A percentile compares a stretch with the other conserved stretches of the same genome.
These are phyloP conservation scores for Termitomyces sp. DNA, from an alignment of 768 basidiomycete species.

Conservation along the genomic window DNA sequence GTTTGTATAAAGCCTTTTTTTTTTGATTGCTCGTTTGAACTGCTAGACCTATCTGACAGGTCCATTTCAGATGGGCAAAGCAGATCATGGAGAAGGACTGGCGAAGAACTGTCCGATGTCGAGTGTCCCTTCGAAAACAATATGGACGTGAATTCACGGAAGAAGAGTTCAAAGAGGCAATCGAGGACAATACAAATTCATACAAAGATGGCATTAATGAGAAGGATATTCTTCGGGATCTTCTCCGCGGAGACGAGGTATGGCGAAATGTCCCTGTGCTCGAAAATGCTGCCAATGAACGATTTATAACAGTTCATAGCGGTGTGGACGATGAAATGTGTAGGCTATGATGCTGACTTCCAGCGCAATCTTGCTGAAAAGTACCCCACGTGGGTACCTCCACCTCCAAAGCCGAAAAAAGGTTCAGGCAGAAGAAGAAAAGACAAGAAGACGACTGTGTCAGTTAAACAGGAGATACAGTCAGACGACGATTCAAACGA, in stretches of 20 bases:
- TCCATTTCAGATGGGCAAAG: conserved; percentile 19
- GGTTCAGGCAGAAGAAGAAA: not conserved
- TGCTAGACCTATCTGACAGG: not conserved
- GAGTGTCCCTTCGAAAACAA: conserved; percentile 22
- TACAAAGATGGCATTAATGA: conserved; percentile 13
- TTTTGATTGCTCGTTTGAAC: not conserved
- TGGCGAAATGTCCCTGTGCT: not conserved
- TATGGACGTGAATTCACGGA: conserved; percentile 20
- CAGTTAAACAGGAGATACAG: no score
- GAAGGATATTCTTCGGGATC: conserved; percentile 23
- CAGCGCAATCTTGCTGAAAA: conserved; percentile 26
- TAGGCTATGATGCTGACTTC: conserved; percentile 33
- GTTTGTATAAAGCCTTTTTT: not conserved
- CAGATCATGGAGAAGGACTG: conserved; percentile 20
- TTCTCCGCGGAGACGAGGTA: conserved; percentile 27
- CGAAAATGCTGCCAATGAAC: not conserved
- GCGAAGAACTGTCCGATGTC: conserved; percentile 21
- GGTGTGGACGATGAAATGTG: conserved; percentile 36
- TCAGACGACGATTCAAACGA: not conserved
- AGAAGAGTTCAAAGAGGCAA: conserved; percentile 17
- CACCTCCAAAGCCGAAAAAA: not conserved
- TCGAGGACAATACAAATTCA: not conserved
- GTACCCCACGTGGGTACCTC: conserved; percentile 12
- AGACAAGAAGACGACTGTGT: not conserved
- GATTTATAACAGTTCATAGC: conserved; percentile 20